These are phyloP conservation scores for Pneumocystis oryctolagi DNA, from an alignment of 1,139 yeast genomes.

Conservation along the genomic window DNA sequence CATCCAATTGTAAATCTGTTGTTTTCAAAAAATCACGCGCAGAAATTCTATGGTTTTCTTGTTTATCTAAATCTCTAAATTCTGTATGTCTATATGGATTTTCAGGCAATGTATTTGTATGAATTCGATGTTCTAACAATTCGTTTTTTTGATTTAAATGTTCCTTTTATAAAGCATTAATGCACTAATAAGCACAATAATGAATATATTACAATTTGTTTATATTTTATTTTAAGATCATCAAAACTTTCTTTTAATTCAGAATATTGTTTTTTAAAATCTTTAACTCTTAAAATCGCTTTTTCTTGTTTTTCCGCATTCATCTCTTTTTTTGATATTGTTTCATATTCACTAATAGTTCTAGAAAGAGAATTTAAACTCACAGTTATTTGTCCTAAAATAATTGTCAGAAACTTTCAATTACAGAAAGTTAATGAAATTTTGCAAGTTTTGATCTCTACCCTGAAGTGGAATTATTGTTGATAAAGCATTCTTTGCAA, in stretches of 20 bases:
- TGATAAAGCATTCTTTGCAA: not conserved
- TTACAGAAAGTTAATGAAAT: not conserved
- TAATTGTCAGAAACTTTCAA: not conserved
- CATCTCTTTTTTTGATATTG: conserved; percentile 45
- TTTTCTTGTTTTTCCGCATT: conserved; percentile 44
- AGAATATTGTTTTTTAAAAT: conserved; percentile 44
- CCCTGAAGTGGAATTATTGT: not conserved
- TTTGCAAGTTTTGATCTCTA: not conserved
- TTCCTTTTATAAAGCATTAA: conserved; percentile 17
- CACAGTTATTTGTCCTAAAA: conserved; percentile 58
- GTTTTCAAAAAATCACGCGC: conserved; percentile 40
- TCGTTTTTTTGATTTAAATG: conserved; percentile 37
- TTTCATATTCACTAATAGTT: conserved; percentile 64
- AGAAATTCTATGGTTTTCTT: conserved; percentile 15
- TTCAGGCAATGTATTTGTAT: conserved; percentile 31
- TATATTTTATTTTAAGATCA: conserved; percentile 49
- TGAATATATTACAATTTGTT: conserved; percentile 27
- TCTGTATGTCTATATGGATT: conserved; percentile 40
- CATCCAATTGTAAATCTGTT: conserved; percentile 73
- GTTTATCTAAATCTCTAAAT: conserved; percentile 4
- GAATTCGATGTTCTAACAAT: conserved; percentile 41
- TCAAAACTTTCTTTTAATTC: conserved; percentile 47
- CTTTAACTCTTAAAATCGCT: conserved; percentile 46
- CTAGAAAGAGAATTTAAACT: conserved; percentile 60
- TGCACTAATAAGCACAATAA: conserved; percentile 17